A percentile compares a stretch with the other conserved stretches of the same genome.
phyloP scores from a whole-genome alignment of 805 yeast species.

The Saccharomyces kudriavzevii region DNA sequence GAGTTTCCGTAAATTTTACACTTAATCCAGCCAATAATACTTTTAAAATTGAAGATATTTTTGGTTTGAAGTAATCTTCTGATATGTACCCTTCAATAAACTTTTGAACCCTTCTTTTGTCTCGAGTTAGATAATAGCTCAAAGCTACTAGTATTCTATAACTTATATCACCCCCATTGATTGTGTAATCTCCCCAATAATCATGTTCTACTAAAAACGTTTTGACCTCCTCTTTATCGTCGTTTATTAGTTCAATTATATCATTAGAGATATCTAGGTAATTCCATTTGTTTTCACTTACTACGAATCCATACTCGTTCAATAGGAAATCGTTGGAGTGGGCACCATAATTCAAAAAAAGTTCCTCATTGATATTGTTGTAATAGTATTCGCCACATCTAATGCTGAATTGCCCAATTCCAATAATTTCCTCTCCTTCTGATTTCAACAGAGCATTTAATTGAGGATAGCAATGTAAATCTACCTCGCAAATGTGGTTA shows the following conservation, averaged over 20 bases:
- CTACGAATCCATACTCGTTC: slow-evolving; percentile 79
- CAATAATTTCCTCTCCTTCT: slow-evolving; percentile 12
- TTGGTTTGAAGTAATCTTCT: slow-evolving; percentile 22
- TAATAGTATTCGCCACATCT: slow-evolving; percentile 18
- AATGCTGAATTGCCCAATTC: slow-evolving; percentile 25
- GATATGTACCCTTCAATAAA: slow-evolving; percentile 23
- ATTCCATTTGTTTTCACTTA: slow-evolving; percentile 57
- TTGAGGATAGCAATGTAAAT: slow-evolving; percentile 47
- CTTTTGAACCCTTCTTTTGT: slow-evolving; percentile 19
- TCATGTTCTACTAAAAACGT: slow-evolving; percentile 42
- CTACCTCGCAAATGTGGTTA: slow-evolving; percentile 49
- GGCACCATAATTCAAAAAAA: slow-evolving; percentile 76
- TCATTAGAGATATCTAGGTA: slow-evolving; percentile 52
- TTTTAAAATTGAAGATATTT: slow-evolving; percentile 4
- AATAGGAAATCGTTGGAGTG: slow-evolving; percentile 77
- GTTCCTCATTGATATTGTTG: slow-evolving; percentile 38
- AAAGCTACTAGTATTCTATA: slow-evolving; percentile 72
- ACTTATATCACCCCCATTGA: slow-evolving; percentile 46
- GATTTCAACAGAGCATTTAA: slow-evolving; percentile 42
- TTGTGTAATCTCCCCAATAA: slow-evolving; percentile 70
- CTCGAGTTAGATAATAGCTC: slow-evolving; percentile 36
- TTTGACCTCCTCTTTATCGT: slow-evolving; percentile 26
- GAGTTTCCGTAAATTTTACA: not conserved
- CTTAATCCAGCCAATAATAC: slow-evolving; percentile 1
- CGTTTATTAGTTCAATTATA: slow-evolving; percentile 32